These are phyloP conservation scores for Trebouxia sp. DNA, from an alignment of 139 green algal genomes.

Conservation along the genomic window DNA sequence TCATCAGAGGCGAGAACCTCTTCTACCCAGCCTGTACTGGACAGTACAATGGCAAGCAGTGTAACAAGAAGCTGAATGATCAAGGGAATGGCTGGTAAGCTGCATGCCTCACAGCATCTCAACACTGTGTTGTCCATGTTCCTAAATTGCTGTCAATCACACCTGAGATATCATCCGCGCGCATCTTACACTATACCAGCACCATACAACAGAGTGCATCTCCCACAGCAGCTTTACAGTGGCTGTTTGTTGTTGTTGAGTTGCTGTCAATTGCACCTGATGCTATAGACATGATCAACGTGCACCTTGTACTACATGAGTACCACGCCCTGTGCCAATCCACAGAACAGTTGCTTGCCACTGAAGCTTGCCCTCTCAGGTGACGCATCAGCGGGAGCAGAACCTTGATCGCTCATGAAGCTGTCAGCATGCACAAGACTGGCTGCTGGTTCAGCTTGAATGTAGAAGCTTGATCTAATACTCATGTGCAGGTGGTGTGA, in stretches of 20 bases:
- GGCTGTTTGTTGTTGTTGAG: neutral
- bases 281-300: too few species aligned
- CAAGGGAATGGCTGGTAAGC: constrained; percentile 39
- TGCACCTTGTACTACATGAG: too few species aligned
- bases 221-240: neutral
- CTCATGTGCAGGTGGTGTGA: constrained; percentile 52
- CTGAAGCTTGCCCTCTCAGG: neutral
- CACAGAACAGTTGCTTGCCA: neutral
- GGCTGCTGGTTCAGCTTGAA: neutral
- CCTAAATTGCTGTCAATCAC: neutral
- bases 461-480: neutral
- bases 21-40: constrained; percentile 75
- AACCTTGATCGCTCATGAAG: neutral
- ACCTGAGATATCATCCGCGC: neutral
- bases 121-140: too few species aligned
- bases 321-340: too few species aligned
- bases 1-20: constrained; percentile 69
- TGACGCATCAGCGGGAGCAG: neutral
- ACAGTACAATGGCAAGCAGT: constrained; percentile 53
- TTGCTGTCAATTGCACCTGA: neutral
- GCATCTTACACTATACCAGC: neutral
- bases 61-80: constrained; percentile 83
- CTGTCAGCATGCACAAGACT: neutral
- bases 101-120: neutral
- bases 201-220: neutral